These are phyloP conservation scores for Claviceps spartinae DNA, from an alignment of 2,329 filamentous ascomycete genomes.

Conservation along the genomic window DNA sequence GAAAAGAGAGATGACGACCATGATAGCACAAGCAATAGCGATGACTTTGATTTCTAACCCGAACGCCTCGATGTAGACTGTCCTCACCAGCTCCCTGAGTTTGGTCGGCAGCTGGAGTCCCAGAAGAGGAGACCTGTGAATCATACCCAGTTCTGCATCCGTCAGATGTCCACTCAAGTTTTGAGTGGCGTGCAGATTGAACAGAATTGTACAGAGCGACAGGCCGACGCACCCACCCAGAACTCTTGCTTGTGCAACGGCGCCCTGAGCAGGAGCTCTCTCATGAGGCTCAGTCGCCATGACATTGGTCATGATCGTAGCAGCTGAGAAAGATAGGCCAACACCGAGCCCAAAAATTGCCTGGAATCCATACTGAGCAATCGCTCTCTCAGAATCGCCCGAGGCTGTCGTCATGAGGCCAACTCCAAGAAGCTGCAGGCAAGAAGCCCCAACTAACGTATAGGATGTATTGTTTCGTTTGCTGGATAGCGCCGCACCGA, in stretches of 20 bases:
- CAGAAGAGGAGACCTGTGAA: conserved; percentile 31
- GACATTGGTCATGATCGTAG: conserved; percentile 44
- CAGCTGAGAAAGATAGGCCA: conserved; percentile 42
- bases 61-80: conserved; percentile 33
- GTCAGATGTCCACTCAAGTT: conserved; percentile 24
- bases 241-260: conserved; percentile 45
- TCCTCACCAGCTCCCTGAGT: conserved; percentile 21
- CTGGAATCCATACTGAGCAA: conserved; percentile 39
- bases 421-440: conserved; percentile 38
- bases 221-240: conserved; percentile 47
- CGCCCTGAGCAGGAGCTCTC: conserved; percentile 44
- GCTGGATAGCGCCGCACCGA: conserved; percentile 39
- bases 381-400: conserved; percentile 18
- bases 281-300: conserved; percentile 33
- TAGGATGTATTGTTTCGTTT: conserved; percentile 39
- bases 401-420: conserved; percentile 34
- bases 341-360: conserved; percentile 45
- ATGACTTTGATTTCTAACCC: conserved; percentile 32
- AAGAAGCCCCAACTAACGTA: conserved; percentile 34
- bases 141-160: conserved; percentile 22
- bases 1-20: conserved; percentile 30
- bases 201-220: conserved; percentile 43
- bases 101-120: conserved; percentile 20
- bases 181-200: conserved; percentile 31
- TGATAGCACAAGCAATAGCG: conserved; percentile 28